Base-by-base conservation (phyloP, 2,329 filamentous ascomycete genomes). In the Thielaviopsis ethacetica region DNA sequence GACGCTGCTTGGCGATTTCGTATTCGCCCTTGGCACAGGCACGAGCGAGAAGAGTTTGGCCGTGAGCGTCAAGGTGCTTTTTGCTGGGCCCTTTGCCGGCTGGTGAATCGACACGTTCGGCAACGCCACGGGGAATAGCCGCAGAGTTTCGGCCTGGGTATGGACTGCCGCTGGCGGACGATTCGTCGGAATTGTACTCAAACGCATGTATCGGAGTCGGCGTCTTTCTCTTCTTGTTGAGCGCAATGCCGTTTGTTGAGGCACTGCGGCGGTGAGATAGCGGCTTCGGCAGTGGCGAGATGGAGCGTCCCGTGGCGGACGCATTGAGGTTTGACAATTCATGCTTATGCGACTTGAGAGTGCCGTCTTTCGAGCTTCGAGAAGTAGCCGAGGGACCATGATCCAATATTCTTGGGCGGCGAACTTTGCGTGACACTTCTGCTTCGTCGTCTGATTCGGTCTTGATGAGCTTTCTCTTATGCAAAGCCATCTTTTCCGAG, bases 61-160 rank as follows among this genome's bases (percentile, higher is more conserved):
- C 93, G 68, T 94, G 95, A 58, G 89, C 87, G 71, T 97, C 93
- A 22, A 91, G 82, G 67, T 91, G 86, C 65, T 93, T 91, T 69
- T 91, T 94, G 68, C 88, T 86, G 1, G 82, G 81, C 0, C 73
- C 73, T 69, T 88, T 82, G 65, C 86, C 83, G 65, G 82, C 79
- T 60, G 86, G 78, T 55, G 88, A 83, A 64, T 83, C 76, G 65
- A 80, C 73, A 65, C 82, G 74, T 61, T 84, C 77, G 63, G 80
- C 74, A 3, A 78, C 76, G 12, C 75, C 73, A 7, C 80, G 78
- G 1, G 49, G 76, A 74, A 19, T 83, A 69, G 63, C 73, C 77
- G 53, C 79, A 78, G 57, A 81, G 66, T 62, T 80, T 81, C 75
- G 79, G 62, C 80, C 77, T 62, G 78, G 76, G 61, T 80, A 77